Conservation (phyloP, 2,329 filamentous ascomycete species). For the Emergomyces africanus region DNA sequence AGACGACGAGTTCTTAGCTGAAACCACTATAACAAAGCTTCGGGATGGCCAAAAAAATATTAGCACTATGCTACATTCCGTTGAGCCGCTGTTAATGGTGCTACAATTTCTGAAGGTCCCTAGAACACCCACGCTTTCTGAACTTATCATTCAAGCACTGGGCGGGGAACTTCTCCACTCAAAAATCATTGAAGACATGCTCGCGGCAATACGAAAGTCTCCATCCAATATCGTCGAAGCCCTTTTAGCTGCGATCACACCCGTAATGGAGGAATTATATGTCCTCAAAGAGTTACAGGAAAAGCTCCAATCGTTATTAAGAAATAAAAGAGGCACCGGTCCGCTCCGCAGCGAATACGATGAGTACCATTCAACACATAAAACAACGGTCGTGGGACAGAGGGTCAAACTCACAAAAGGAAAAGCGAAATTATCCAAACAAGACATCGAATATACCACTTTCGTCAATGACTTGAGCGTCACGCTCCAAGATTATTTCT, state of each 20-base stretch:
- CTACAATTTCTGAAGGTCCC: slow-evolving; percentile 18
- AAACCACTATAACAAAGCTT: slow-evolving; percentile 28
- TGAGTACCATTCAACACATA: slow-evolving; percentile 44
- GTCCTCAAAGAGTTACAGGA: slow-evolving; percentile 24
- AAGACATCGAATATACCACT: slow-evolving; percentile 43
- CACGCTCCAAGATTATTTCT: slow-evolving; percentile 35
- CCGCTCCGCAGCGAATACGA: slow-evolving; percentile 63
- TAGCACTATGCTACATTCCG: slow-evolving; percentile 21
- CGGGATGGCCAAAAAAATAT: slow-evolving; percentile 28
- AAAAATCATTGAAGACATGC: slow-evolving; percentile 38
- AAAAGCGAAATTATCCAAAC: slow-evolving; percentile 40
- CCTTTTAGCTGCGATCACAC: slow-evolving; percentile 28
- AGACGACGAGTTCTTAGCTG: slow-evolving; percentile 36
- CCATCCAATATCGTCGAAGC: slow-evolving; percentile 37
- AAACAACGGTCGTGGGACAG: slow-evolving; percentile 47
- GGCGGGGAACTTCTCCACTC: slow-evolving; percentile 42
- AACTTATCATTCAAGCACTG: slow-evolving; percentile 30
- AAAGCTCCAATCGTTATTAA: slow-evolving; percentile 37
- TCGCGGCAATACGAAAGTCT: slow-evolving; percentile 39
- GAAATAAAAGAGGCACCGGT: slow-evolving; percentile 34
- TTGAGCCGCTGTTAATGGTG: slow-evolving; percentile 18
- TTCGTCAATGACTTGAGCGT: slow-evolving; percentile 38
- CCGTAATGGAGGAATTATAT: slow-evolving; percentile 25
- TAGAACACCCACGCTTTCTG: slow-evolving; percentile 22
- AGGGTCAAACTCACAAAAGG: slow-evolving; percentile 47